Base-by-base conservation (phyloP, 306 rosid genomes). In the Lupinus albus region DNA sequence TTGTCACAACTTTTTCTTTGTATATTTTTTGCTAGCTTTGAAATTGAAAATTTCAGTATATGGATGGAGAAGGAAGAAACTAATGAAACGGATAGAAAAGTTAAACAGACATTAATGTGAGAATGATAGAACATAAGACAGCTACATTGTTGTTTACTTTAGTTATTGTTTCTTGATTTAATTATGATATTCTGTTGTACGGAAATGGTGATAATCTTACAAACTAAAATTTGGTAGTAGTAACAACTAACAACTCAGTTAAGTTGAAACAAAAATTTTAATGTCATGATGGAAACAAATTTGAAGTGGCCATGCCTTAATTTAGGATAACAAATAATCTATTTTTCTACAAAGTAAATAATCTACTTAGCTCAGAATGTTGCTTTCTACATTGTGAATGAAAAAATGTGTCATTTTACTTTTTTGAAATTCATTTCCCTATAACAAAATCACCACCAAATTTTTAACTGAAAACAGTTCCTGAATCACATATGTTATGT, bases 291-390 rank as follows among this genome's bases (percentile, higher is more conserved):
- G 66, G 79, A 60, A 42, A 58, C 50, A 72, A 80, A 65, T 73
- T 53, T 70, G 39, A 71, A 68, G 52, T 69, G 72, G 35, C 45
- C 9, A 57, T 46, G 28, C n/a, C 85, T 88, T 69, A 79, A 72
- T 83, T 77, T 83, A 79, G 88, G 41, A 70, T 68, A 68, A 21
- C 46, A 50, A 55, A 32, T 35, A 32, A 72, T 42, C 16, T 14
- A 66, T 42, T 63, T 62, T 20, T 15, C 41, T 20, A 3, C 4
- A 58, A 71, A 49, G 73, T 30, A 9, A 25, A 25, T n/a, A 0
- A 39, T 51, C n/a, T 16, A n/a, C 61, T 52, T 51, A 20, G 4
- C 60, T 28, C 11, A 16, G 0, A 30, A 32, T 61, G 2, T 61
- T 30, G 52, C 68, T 76, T 68, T 45, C 5, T 46, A 17, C 9